Evolutionary conservation across 768 basidiomycete species (phyloP).

Genomic region (Tulasnella calospora): DNA sequence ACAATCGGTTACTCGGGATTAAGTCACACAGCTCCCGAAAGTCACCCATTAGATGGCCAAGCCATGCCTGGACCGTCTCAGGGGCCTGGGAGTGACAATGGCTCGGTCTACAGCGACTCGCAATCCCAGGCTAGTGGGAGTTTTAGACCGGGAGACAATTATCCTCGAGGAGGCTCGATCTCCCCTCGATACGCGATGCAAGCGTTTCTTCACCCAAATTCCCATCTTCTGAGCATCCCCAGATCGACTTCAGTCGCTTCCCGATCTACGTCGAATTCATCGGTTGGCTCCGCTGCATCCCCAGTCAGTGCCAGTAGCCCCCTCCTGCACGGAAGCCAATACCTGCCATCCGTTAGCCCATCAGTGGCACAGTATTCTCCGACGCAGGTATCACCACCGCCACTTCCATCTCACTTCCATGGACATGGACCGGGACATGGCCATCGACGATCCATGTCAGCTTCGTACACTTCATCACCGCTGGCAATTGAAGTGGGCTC

Average conservation of each 20-base stretch:
- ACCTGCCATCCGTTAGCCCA: neutral
- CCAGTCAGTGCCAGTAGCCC: constrained; percentile 1
- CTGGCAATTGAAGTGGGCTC: neutral
- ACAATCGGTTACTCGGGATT: neutral
- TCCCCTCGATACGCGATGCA: constrained; percentile 4
- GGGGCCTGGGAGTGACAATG: neutral
- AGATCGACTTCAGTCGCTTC: constrained; percentile 3
- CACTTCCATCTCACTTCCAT: constrained; percentile 6
- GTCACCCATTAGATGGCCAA: neutral
- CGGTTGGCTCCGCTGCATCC: constrained; percentile 8
- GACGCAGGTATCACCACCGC: neutral
- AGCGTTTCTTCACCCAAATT: constrained; percentile 4
- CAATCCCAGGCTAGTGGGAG: neutral
- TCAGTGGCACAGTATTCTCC: neutral
- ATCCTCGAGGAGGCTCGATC: neutral
- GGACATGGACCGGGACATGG: constrained; percentile 3
- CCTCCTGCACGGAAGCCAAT: neutral
- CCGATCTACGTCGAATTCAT: neutral
- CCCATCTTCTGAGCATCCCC: neutral
- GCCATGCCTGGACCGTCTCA: neutral
- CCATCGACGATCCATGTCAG: constrained; percentile 21
- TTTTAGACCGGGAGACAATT: neutral
- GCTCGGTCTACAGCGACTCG: neutral
- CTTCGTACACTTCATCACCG: constrained; percentile 19
- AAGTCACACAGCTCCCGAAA: neutral